phyloP scores from a whole-genome alignment of 768 basidiomycete genomes.

The Pilatotrama ljubarskyi region DNA sequence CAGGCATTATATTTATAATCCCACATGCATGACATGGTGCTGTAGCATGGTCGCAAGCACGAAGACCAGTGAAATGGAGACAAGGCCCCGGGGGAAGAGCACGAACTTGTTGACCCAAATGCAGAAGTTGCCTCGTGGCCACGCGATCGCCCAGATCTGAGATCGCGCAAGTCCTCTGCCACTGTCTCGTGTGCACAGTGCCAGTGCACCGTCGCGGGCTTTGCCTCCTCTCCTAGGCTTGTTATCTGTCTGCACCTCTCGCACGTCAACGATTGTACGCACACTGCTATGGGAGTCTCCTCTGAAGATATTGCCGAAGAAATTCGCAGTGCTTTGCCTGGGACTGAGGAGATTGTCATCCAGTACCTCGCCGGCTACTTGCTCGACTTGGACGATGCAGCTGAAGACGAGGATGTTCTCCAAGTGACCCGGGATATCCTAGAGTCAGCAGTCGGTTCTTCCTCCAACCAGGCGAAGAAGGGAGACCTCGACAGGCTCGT shows the following conservation, averaged over 20 bases:
- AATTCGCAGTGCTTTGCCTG: constrained; percentile 68
- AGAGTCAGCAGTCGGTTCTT: constrained; percentile 64
- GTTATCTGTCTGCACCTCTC: neutral
- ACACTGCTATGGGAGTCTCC: constrained; percentile 13
- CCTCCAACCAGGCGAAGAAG: constrained; percentile 32
- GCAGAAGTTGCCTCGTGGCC: neutral
- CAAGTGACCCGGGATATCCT: constrained; percentile 73
- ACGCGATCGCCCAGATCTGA: neutral
- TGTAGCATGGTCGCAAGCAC: too few relatives aligned
- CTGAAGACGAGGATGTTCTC: constrained; percentile 87
- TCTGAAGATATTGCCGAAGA: constrained; percentile 70
- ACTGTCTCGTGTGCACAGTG: too few relatives aligned
- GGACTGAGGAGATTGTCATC: constrained; percentile 81
- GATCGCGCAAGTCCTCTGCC: neutral
- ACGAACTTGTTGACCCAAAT: too few relatives aligned
- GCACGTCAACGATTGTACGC: neutral
- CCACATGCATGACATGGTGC: too few relatives aligned
- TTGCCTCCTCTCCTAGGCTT: neutral
- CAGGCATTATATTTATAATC: too few relatives aligned
- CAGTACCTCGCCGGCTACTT: constrained; percentile 88
- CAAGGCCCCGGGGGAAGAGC: neutral
- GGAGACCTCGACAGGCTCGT: constrained; percentile 67
- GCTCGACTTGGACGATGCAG: constrained; percentile 85
- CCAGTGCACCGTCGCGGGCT: too few relatives aligned
- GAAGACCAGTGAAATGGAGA: too few relatives aligned